phyloP scores from a whole-genome alignment of 805 yeast species.

The Sporopachydermia quercuum region DNA sequence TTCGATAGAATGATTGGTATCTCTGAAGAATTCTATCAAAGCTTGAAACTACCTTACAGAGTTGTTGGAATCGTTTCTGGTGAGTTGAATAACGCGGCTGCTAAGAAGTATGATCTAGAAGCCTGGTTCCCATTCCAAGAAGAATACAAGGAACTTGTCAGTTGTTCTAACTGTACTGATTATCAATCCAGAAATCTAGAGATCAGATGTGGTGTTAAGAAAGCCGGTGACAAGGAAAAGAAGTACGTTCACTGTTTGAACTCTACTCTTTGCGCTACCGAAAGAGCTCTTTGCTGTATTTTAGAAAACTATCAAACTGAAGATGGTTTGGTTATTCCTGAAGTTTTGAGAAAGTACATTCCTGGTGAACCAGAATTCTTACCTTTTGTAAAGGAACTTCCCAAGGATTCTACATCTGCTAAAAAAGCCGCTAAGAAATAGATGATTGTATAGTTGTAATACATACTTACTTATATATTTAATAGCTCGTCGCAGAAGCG shows the following conservation, averaged over 20 bases:
- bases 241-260: conserved; percentile 97
- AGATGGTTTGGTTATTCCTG: conserved; percentile 87
- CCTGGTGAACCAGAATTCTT: conserved; percentile 98
- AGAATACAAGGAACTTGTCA: conserved; percentile 95
- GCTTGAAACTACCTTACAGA: conserved; percentile 87
- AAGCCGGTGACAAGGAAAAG: conserved; percentile 89
- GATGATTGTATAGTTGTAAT: neutral
- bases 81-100: conserved; percentile 97
- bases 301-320: conserved; percentile 97
- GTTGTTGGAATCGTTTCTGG: conserved; percentile 98
- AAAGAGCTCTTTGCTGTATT: conserved; percentile 95
- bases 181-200: conserved; percentile 97
- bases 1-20: conserved; percentile 87
- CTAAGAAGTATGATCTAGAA: conserved; percentile 95
- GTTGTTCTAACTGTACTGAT: conserved; percentile 98
- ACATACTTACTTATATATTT: too few relatives aligned
- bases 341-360: conserved; percentile 87
- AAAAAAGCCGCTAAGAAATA: conserved; percentile 33
- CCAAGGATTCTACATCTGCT: conserved; percentile 83
- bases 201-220: conserved; percentile 96
- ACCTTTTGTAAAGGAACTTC: conserved; percentile 80
- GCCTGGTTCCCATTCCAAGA: conserved; percentile 99
- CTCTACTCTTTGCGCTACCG: conserved; percentile 94
- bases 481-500: too few relatives aligned
- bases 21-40: conserved; percentile 87